These are phyloP conservation scores for Acanthamoeba rhysodes DNA, from an alignment of 208 protist genomes.

Conservation along the genomic window DNA sequence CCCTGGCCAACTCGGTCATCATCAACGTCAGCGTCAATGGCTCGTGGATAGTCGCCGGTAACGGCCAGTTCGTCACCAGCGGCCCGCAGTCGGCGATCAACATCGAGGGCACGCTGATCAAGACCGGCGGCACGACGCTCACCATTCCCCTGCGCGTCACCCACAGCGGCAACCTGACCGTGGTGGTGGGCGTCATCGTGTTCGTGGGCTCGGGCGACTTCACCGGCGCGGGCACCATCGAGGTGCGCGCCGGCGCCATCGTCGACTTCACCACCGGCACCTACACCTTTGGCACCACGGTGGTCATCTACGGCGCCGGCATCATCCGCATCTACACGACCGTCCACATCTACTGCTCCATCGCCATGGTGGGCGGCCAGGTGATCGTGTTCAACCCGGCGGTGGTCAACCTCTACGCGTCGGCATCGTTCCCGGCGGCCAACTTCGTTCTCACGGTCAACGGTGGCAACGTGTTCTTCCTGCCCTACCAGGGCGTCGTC, in stretches of 20 bases:
- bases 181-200: constrained; percentile 37
- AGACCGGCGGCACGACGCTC: constrained; percentile 54
- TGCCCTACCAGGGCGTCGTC: neutral
- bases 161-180: constrained; percentile 73
- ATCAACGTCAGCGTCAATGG: constrained; percentile 14
- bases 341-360: constrained; percentile 22
- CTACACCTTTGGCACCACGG: constrained; percentile 8
- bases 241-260: constrained; percentile 35
- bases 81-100: constrained; percentile 49
- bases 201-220: constrained; percentile 59
- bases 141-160: neutral
- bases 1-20: constrained; percentile 32
- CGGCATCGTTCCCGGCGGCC: constrained; percentile 29
- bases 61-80: constrained; percentile 28
- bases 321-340: constrained; percentile 52
- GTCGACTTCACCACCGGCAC: constrained; percentile 55
- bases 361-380: constrained; percentile 53
- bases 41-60: constrained; percentile 20
- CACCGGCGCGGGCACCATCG: constrained; percentile 15
- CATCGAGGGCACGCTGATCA: constrained; percentile 67
- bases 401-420: constrained; percentile 50
- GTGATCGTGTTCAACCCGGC: constrained; percentile 61
- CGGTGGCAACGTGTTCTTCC: constrained; percentile 64
- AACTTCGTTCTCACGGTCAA: constrained; percentile 59
- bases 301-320: constrained; percentile 33